phyloP scores from a whole-genome alignment of 768 basidiomycete species.

The Suillus subaureus region DNA sequence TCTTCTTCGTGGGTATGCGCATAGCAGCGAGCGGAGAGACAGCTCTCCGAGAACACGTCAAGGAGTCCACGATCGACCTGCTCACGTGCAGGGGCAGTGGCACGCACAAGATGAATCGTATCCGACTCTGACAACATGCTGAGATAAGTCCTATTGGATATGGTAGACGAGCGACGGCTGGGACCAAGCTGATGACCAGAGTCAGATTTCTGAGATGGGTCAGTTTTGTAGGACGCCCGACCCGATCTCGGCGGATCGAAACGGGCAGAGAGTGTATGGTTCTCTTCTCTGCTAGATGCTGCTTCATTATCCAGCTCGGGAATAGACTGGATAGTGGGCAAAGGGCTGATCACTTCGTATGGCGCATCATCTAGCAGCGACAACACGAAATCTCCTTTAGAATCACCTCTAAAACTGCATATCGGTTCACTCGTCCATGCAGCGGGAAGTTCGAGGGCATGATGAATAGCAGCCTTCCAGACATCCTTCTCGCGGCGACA shows the following conservation, averaged over 20 bases:
- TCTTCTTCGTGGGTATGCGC: conserved; percentile 65
- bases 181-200: conserved; percentile 20
- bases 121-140: conserved; percentile 47
- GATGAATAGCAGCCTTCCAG: conserved; percentile 77
- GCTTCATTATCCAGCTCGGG: conserved; percentile 43
- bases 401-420: conserved; percentile 58
- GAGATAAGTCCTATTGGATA: conserved; percentile 64
- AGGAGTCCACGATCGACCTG: conserved; percentile 76
- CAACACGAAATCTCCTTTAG: conserved; percentile 41
- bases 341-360: conserved; percentile 40
- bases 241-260: conserved; percentile 7
- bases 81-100: conserved; percentile 63
- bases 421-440: conserved; percentile 63
- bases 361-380: conserved; percentile 39
- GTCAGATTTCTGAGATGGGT: conserved; percentile 22
- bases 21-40: conserved; percentile 66
- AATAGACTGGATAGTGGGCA: conserved; percentile 61
- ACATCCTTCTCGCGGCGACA: conserved; percentile 82
- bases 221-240: conserved; percentile 25
- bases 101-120: conserved; percentile 67
- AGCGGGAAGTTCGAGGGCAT: conserved; percentile 42
- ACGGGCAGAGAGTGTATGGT: background rate
- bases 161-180: conserved; percentile 64
- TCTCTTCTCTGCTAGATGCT: background rate
- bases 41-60: conserved; percentile 80